A percentile compares a stretch with the other conserved stretches of the same genome.
These are phyloP conservation scores for Asterionellopsis glacialis DNA, from an alignment of 108 stramenopile genomes.

Conservation along the genomic window DNA sequence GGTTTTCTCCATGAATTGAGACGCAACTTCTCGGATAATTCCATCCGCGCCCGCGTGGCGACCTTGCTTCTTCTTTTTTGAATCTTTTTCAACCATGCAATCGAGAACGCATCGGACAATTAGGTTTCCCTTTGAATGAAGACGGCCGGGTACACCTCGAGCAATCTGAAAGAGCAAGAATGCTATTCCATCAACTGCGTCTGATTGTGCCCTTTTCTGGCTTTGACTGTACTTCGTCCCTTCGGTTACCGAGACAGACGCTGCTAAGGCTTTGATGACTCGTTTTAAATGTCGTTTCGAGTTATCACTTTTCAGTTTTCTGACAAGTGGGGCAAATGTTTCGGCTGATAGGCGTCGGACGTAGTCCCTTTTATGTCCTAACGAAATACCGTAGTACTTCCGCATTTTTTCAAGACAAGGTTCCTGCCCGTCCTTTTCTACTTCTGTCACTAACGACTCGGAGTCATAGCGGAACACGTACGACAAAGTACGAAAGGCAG, in stretches of 20 bases:
- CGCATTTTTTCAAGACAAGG: slow-evolving; percentile 63
- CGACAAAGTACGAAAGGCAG: slow-evolving; percentile 72
- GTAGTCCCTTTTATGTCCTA: slow-evolving; percentile 67
- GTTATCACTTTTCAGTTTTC: slow-evolving; percentile 54
- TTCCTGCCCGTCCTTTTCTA: slow-evolving; percentile 11
- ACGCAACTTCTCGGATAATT: neutral
- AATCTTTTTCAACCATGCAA: slow-evolving; percentile 21
- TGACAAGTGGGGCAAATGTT: slow-evolving; percentile 71
- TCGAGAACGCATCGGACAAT: slow-evolving; percentile 50
- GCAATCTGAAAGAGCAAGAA: slow-evolving; percentile 61
- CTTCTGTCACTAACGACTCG: slow-evolving; percentile 33
- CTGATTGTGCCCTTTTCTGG: slow-evolving; percentile 37
- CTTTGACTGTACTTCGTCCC: slow-evolving; percentile 5
- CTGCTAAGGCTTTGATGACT: slow-evolving; percentile 62
- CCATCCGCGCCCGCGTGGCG: neutral
- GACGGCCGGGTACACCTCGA: slow-evolving; percentile 55
- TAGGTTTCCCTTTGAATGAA: slow-evolving; percentile 65
- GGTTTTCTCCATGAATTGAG: slow-evolving; percentile 10
- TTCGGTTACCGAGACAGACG: slow-evolving; percentile 9
- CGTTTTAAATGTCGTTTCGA: slow-evolving; percentile 62
- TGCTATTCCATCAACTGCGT: slow-evolving; percentile 81
- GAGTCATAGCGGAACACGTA: slow-evolving; percentile 82
- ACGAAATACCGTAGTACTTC: slow-evolving; percentile 70
- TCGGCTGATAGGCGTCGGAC: slow-evolving; percentile 72
- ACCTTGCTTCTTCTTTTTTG: slow-evolving; percentile 3